These are phyloP conservation scores for Rosa rugosa DNA, from an alignment of 306 rosid species.

Conservation along the genomic window DNA sequence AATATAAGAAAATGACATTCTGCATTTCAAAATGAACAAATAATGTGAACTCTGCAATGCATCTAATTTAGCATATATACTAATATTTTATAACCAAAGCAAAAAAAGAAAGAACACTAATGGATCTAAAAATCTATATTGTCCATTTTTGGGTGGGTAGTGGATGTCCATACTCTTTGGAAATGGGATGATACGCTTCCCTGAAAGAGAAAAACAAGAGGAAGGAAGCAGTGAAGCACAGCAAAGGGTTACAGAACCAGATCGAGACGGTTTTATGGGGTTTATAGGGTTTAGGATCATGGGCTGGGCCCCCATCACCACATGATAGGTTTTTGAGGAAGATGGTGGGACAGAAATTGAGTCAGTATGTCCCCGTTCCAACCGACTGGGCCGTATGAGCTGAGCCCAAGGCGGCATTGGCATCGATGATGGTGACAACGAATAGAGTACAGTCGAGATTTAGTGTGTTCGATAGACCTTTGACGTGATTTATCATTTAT, in stretches of 20 bases:
- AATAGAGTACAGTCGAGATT: not conserved
- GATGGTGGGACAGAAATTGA: constrained; percentile 27
- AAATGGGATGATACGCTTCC: not conserved
- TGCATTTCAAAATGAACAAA: not conserved
- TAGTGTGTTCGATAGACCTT: not conserved
- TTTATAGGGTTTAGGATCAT: not conserved
- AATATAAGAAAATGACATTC: not conserved
- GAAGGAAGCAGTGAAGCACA: not conserved
- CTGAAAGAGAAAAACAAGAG: not conserved
- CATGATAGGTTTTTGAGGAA: constrained; percentile 23
- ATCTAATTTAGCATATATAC: not conserved
- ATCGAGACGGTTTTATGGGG: not conserved
- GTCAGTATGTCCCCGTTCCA: constrained; percentile 39
- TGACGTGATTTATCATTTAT: too few species aligned
- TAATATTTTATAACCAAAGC: too few species aligned
- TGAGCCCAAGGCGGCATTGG: not conserved
- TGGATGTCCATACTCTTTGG: not conserved
- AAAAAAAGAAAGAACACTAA: too few species aligned
- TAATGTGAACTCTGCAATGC: not conserved
- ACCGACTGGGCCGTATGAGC: constrained; percentile 49
- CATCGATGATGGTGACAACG: not conserved
- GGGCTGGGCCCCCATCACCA: constrained; percentile 17
- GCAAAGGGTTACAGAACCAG: not conserved
- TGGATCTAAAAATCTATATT: not conserved
- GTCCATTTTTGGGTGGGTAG: not conserved